Base-by-base conservation (phyloP, 176 grass and related monocot species). In the Oryza meyeriana region DNA sequence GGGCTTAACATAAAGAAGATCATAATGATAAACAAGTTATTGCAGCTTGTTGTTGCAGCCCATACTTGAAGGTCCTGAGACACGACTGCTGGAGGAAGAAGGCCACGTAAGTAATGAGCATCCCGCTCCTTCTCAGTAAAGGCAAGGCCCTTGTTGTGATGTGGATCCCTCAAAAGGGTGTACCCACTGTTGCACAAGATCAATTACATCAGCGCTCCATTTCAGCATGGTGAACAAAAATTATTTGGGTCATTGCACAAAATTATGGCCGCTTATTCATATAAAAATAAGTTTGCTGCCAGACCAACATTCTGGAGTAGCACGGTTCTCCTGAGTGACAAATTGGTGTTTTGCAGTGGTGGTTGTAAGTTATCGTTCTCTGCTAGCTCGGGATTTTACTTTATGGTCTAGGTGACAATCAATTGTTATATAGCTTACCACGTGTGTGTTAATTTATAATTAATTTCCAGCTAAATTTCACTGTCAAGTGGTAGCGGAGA, bases 101-200 rank as follows among this genome's bases (percentile, higher is more conserved):
- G 91, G 41, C 97, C 97, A 57, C 93, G 93, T 83, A 99, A 66
- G 85, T 96, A 94, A 83, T 90, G 93, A 0, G 93, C 87, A 89
- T 99, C 97, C 83, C 97, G 85, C 87, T 99, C 97, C 69, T 78
- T 87, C 81, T 94, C 91, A 0, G 63, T 87, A 38, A 96, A 99
- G 61, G 97, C 89, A 16, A 99, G 89, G 14, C 87, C 93, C 79
- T 99, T 99, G 80, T 99, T 99, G 91, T 99, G 79, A 55, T 85
- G 97, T 22, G 97, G 97, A 88, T 99, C 97, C 81, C 97, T 89
- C 83, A 99, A 67, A 30, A 99, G 84, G 72, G 83, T 90, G 59
- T 96, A 94, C 58, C 97, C 97, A 78, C 97, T 96, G 79, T 88
- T 58, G 58, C 45, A 83, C 35, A 70, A 66, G 79, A 75, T n/a